Base-by-base conservation (phyloP, 1,284 basidiomycete genomes). In the Flammula alnicola region DNA sequence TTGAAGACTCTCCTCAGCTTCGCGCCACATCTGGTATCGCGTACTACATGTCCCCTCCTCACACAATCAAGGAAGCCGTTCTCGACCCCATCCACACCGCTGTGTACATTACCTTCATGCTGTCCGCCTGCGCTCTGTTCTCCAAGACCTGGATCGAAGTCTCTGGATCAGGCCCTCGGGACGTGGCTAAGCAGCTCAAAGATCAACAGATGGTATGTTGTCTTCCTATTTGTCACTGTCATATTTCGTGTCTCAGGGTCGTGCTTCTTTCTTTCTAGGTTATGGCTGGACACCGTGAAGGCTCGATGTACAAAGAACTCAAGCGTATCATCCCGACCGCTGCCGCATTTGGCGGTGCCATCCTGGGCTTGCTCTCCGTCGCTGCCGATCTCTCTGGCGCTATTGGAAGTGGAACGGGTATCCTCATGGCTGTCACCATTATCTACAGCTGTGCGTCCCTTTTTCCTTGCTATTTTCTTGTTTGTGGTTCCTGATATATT, bases 101-200 rank as follows among this genome's bases (percentile, higher is more conserved):
- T 29, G 76, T 98, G 62, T 98, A 99, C 75, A 87, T 98, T 65
- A 74, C 83, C 5, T 98, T 98, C 75, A 97, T 96, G 73, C 79
- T 96, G 53, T 87, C 90, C 26, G 93, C 94, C 10, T 99, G 96
- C 67, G 96, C 96, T 10, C 79, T 98, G 61, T 98, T 99, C 80
- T 95, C 92, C 69, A 98, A 98, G 81, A 97, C 96, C 4, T 99
- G 96, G 96, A 98, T 99, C 63, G 96, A 98, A 66, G 94, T 98
- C 30, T 98, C 94, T 1, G 96, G 96, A 27, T 91, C 88, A 49
- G 95, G 96, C 12, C 96, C 96, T 12, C 78, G 96, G 45, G 96
- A 99, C 62, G 88, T 99, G 47, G 96, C 96, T 49, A 97, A 96
- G 75, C 95, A 99, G 72, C 84, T 99, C 66, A 98, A 98, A 79